These are phyloP conservation scores for Calonectria multiphialidica DNA, from an alignment of 2,329 filamentous ascomycete genomes.

Conservation along the genomic window DNA sequence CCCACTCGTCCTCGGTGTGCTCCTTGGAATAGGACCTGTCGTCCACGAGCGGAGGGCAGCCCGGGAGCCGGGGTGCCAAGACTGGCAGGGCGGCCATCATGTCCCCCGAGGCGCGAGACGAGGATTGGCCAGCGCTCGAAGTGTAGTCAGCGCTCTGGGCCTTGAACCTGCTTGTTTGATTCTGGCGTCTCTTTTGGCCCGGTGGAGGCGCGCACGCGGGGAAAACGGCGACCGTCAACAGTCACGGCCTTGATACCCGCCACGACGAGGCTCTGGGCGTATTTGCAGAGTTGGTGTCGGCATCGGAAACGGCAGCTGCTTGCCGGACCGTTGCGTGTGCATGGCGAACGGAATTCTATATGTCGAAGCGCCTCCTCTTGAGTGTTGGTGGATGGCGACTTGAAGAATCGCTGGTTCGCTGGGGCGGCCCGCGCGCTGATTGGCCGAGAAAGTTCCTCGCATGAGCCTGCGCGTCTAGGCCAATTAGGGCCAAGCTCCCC, in stretches of 20 bases:
- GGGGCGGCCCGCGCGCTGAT: constrained; percentile 32
- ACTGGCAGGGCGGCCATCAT: constrained; percentile 46
- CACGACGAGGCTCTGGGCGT: constrained; percentile 28
- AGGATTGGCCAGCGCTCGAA: constrained; percentile 6
- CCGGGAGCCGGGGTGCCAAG: constrained; percentile 50
- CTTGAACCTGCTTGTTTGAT: not conserved
- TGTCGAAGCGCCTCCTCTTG: constrained; percentile 37
- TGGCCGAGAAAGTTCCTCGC: constrained; percentile 41
- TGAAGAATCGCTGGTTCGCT: constrained; percentile 28
- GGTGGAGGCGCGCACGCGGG: not conserved
- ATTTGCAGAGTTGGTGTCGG: constrained; percentile 29
- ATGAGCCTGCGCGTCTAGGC: constrained; percentile 32
- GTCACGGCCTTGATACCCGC: constrained; percentile 26
- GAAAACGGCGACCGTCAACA: constrained; percentile 23
- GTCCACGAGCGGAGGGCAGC: constrained; percentile 38
- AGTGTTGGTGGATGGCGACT: constrained; percentile 27
- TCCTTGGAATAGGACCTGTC: constrained; percentile 48
- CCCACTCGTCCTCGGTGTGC: constrained; percentile 52
- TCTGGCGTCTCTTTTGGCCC: not conserved
- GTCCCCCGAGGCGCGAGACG: not conserved
- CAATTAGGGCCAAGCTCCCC: constrained; percentile 29
- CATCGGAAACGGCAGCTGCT: constrained; percentile 34
- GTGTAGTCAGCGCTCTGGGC: not conserved
- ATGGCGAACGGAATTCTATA: constrained; percentile 39
- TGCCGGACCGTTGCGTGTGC: constrained; percentile 43